Evolutionary conservation across 2,329 filamentous ascomycete species (phyloP).

Genomic region (Colletotrichum aenigma): DNA sequence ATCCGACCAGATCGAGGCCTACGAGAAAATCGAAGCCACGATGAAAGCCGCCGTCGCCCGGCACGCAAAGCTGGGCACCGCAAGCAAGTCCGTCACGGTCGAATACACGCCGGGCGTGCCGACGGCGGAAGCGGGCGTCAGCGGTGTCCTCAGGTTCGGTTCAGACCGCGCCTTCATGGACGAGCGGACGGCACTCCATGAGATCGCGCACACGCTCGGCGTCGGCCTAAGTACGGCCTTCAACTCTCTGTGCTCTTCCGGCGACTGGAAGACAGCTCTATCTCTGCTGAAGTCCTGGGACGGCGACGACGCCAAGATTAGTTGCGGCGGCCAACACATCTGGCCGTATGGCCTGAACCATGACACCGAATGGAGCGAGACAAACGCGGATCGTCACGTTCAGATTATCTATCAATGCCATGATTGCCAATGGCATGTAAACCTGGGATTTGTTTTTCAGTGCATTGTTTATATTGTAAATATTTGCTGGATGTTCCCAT

Average conservation of each 20-base stretch:
- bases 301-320: constrained; percentile 38
- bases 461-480: neutral
- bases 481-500: neutral
- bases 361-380: constrained; percentile 49
- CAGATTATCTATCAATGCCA: constrained; percentile 46
- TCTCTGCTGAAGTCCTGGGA: constrained; percentile 45
- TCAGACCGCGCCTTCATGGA: constrained; percentile 50
- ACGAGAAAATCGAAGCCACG: constrained; percentile 44
- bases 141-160: constrained; percentile 51
- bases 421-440: constrained; percentile 43
- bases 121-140: constrained; percentile 50
- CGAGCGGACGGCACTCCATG: constrained; percentile 52
- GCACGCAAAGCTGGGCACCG: constrained; percentile 36
- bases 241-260: constrained; percentile 38
- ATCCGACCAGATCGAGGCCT: constrained; percentile 46
- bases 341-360: constrained; percentile 48
- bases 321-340: constrained; percentile 42
- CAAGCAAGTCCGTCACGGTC: constrained; percentile 43
- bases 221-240: constrained; percentile 49
- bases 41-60: constrained; percentile 45
- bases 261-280: constrained; percentile 45
- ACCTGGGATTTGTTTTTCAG: neutral
- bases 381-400: constrained; percentile 46
- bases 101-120: constrained; percentile 46
- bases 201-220: constrained; percentile 52